phyloP scores from a whole-genome alignment of 331 rosid species.

The Dryas integrifolia region DNA sequence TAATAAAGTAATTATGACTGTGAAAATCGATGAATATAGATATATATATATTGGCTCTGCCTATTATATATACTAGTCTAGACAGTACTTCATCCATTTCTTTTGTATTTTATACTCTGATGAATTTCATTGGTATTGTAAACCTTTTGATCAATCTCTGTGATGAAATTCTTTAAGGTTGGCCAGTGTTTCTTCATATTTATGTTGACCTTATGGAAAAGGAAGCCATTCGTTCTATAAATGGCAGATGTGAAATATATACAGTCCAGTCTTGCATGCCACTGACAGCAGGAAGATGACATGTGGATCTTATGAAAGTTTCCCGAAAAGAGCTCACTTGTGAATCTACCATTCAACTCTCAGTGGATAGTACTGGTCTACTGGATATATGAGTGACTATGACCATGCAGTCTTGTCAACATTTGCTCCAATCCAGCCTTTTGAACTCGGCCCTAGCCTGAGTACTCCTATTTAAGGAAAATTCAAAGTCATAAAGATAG shows the following conservation, averaged over 20 bases:
- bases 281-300: not conserved
- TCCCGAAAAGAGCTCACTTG: not conserved
- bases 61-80: no score
- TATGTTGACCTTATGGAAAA: not conserved
- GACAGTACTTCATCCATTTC: no score
- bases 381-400: not conserved
- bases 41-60: no score
- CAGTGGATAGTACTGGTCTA: not conserved
- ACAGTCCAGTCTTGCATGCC: not conserved
- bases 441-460: no score
- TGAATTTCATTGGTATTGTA: not conserved
- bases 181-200: not conserved
- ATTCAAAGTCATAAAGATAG: no score
- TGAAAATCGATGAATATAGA: conserved; percentile 3
- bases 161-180: not conserved
- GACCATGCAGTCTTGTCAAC: not conserved
- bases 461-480: no score
- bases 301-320: not conserved
- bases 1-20: not conserved
- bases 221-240: not conserved
- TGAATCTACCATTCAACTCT: conserved; percentile 22
- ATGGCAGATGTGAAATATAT: no score
- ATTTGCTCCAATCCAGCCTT: no score
- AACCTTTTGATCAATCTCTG: not conserved
- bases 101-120: not conserved